Percentiles rank a stretch among this genome's conserved stretches.
Conservation (phyloP, 371 early-diverging fungal species). For the Fennellomyces sp. region DNA sequence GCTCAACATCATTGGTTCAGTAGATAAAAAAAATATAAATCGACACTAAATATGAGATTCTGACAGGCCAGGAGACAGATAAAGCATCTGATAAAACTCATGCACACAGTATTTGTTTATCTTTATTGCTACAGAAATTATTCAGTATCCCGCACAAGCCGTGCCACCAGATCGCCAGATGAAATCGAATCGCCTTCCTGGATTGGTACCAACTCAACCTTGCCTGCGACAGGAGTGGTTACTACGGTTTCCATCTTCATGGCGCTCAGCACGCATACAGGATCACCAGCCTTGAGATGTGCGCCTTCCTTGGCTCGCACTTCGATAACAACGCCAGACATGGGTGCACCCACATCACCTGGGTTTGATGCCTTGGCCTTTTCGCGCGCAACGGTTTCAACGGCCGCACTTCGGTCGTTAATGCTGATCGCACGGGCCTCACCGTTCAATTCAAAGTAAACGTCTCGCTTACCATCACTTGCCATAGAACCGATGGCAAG, state of each 20-base stretch:
- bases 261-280: slow-evolving; percentile 87
- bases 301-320: slow-evolving; percentile 82
- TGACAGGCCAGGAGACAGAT: too few relatives aligned
- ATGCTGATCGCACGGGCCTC: slow-evolving; percentile 88
- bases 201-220: slow-evolving; percentile 71
- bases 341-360: slow-evolving; percentile 93
- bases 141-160: slow-evolving; percentile 56
- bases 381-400: slow-evolving; percentile 68
- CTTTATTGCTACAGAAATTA: too few relatives aligned
- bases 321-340: slow-evolving; percentile 94
- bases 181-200: slow-evolving; percentile 78
- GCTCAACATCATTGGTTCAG: too few relatives aligned
- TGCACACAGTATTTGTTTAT: neutral
- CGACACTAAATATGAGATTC: too few relatives aligned
- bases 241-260: slow-evolving; percentile 99
- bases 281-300: slow-evolving; percentile 86
- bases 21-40: too few relatives aligned
- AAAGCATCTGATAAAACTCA: too few relatives aligned
- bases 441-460: slow-evolving; percentile 95
- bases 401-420: slow-evolving; percentile 62
- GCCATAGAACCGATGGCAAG: slow-evolving; percentile 88
- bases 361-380: slow-evolving; percentile 79
- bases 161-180: slow-evolving; percentile 81
- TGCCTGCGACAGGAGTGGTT: slow-evolving; percentile 80
- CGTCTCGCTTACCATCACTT: slow-evolving; percentile 83